Percentiles rank a stretch among this genome's conserved stretches.
Evolutionary conservation across 768 basidiomycete species (phyloP).

Genomic region (Xerocomellus amylosporus): DNA sequence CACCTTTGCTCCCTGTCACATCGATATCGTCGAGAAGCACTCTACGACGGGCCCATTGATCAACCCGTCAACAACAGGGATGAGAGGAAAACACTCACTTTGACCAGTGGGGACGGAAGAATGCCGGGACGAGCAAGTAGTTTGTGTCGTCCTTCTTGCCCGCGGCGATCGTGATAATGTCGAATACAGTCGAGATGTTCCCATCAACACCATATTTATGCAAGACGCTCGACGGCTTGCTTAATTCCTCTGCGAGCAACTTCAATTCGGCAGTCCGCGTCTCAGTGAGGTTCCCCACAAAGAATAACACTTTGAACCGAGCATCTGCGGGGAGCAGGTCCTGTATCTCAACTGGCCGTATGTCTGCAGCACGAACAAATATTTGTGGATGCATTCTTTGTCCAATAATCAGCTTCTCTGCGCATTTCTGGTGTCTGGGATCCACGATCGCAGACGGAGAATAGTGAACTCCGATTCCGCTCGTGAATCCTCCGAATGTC

Average conservation of each 20-base stretch:
- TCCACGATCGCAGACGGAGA: slow-evolving; percentile 36
- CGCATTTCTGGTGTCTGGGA: slow-evolving; percentile 28
- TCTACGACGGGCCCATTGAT: slow-evolving; percentile 17
- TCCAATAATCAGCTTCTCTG: slow-evolving; percentile 35
- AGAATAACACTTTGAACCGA: slow-evolving; percentile 39
- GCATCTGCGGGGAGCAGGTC: slow-evolving; percentile 39
- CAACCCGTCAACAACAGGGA: not conserved
- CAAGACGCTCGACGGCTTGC: slow-evolving; percentile 26
- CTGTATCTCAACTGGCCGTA: slow-evolving; percentile 38
- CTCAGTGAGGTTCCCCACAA: slow-evolving; percentile 30
- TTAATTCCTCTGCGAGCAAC: slow-evolving; percentile 27
- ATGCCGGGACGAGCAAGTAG: slow-evolving; percentile 34
- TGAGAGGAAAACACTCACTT: slow-evolving; percentile 31
- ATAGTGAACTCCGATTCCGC: slow-evolving; percentile 42
- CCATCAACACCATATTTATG: slow-evolving; percentile 26
- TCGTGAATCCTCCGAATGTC: slow-evolving; percentile 38
- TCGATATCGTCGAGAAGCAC: slow-evolving; percentile 39
- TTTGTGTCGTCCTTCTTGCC: slow-evolving; percentile 34
- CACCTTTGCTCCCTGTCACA: slow-evolving; percentile 29
- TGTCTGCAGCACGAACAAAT: slow-evolving; percentile 37
- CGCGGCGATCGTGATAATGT: slow-evolving; percentile 25
- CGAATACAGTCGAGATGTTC: slow-evolving; percentile 31
- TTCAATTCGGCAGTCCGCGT: slow-evolving; percentile 21
- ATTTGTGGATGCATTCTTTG: slow-evolving; percentile 38
- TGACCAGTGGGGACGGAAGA: slow-evolving; percentile 42